A percentile compares a stretch with the other conserved stretches of the same genome.
phyloP scores from a whole-genome alignment of 2,329 filamentous ascomycete species.

The Aspergillus sp. region DNA sequence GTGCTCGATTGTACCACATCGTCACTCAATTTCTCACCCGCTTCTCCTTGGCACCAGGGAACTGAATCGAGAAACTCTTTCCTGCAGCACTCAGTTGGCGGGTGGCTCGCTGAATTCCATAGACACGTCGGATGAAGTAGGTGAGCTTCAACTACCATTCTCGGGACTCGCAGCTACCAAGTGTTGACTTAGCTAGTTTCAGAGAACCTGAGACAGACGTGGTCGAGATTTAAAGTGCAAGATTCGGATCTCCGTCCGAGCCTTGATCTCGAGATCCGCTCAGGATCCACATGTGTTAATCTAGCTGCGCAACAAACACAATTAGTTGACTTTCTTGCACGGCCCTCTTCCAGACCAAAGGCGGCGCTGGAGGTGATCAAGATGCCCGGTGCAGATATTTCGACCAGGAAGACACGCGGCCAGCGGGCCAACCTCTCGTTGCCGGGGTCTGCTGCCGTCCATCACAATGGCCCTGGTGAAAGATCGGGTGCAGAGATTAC shows the following conservation, averaged over 20 bases:
- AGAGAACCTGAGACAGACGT: constrained; percentile 1
- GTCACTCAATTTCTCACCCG: not conserved
- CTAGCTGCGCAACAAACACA: not conserved
- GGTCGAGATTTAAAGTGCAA: no score
- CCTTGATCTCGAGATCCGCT: not conserved
- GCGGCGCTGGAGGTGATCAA: not conserved
- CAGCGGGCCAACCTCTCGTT: not conserved
- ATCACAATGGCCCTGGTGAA: not conserved
- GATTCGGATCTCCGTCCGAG: not conserved
- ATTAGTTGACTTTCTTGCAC: no score
- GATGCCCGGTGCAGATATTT: not conserved
- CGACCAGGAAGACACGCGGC: not conserved
- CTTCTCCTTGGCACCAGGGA: not conserved
- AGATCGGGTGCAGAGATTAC: not conserved
- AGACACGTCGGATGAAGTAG: not conserved
- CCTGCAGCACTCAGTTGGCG: not conserved
- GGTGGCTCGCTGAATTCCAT: not conserved
- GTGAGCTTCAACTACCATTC: not conserved
- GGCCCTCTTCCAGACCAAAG: not conserved
- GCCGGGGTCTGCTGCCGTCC: not conserved
- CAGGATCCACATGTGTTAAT: not conserved
- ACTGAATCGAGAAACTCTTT: not conserved
- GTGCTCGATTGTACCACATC: not conserved
- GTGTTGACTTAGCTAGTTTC: not conserved
- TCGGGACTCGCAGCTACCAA: not conserved